Evolutionary conservation across 371 early-diverging fungal species (phyloP).

Genomic region (Rhizopus delemar): DNA sequence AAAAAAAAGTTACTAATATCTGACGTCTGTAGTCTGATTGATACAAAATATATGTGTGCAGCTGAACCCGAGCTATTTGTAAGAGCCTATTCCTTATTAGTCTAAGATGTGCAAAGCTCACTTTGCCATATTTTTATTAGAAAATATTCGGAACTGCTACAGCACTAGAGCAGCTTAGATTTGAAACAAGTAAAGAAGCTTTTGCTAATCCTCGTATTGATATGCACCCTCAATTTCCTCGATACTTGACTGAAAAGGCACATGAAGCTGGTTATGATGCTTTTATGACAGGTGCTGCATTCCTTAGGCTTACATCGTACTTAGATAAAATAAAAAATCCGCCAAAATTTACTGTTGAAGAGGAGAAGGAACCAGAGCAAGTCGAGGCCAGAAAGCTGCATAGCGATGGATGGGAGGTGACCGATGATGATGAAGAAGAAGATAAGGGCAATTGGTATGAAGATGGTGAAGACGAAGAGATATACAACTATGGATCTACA

Average conservation of each 20-base stretch:
- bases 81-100: constrained; percentile 4
- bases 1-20: background rate
- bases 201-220: constrained; percentile 60
- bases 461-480: constrained; percentile 32
- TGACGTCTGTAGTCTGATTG: constrained; percentile 59
- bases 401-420: constrained; percentile 42
- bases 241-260: constrained; percentile 48
- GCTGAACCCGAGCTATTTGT: constrained; percentile 56
- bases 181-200: constrained; percentile 40
- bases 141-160: constrained; percentile 36
- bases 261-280: constrained; percentile 95
- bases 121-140: constrained; percentile 10
- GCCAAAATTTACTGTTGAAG: constrained; percentile 12
- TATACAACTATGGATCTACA: constrained; percentile 44
- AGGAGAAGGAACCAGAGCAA: constrained; percentile 19
- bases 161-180: constrained; percentile 37
- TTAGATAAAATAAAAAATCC: constrained; percentile 23
- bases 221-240: constrained; percentile 40
- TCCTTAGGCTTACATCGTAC: constrained; percentile 35
- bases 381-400: constrained; percentile 18
- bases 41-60: constrained; percentile 78
- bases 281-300: constrained; percentile 73
- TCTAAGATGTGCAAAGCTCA: background rate
- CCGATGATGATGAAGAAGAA: constrained; percentile 37
- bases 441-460: constrained; percentile 20